Conservation (phyloP, 805 yeast genomes). For the Kazachstania kunashirensis region DNA sequence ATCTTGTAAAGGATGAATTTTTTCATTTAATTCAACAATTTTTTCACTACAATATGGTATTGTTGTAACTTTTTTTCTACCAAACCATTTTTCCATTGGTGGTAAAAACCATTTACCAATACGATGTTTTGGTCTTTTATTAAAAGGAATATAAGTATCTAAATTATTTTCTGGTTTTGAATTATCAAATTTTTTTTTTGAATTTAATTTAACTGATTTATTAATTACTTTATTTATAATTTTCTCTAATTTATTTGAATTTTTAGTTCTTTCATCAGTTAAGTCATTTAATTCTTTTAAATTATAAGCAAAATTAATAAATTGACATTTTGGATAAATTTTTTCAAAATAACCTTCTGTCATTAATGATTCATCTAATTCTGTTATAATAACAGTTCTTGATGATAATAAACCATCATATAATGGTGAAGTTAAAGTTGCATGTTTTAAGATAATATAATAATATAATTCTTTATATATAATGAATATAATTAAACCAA, state of each 20-base stretch:
- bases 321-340: constrained; percentile 55
- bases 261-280: constrained; percentile 54
- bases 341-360: constrained; percentile 42
- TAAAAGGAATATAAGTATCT: constrained; percentile 51
- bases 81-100: constrained; percentile 29
- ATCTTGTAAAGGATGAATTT: constrained; percentile 51
- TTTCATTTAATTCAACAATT: constrained; percentile 56
- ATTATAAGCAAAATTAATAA: constrained; percentile 57
- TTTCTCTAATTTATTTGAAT: constrained; percentile 52
- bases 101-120: constrained; percentile 37
- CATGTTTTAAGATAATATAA: constrained; percentile 64
- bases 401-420: constrained; percentile 62
- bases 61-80: constrained; percentile 78
- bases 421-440: constrained; percentile 60
- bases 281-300: constrained; percentile 45
- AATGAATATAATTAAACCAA: constrained; percentile 53
- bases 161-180: constrained; percentile 24
- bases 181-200: constrained; percentile 47
- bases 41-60: constrained; percentile 60
- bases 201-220: constrained; percentile 49
- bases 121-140: constrained; percentile 78
- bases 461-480: constrained; percentile 67
- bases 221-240: constrained; percentile 50
- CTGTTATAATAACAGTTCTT: constrained; percentile 63
- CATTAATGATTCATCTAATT: constrained; percentile 37